phyloP scores from a whole-genome alignment of 2,329 filamentous ascomycete species.

The Colletotrichum plurivorum region DNA sequence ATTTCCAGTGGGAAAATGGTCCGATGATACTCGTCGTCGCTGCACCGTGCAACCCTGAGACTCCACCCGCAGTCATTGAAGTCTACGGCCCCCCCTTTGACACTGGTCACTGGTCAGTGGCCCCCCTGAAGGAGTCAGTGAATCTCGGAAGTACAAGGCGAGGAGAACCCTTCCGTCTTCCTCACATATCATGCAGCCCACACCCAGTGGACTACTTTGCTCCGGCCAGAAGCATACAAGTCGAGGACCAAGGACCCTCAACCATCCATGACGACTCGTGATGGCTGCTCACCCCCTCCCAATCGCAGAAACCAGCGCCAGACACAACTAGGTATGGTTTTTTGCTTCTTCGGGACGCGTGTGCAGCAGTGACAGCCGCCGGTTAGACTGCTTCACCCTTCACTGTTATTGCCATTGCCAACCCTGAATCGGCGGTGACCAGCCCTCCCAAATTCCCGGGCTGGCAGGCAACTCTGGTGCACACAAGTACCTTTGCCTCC shows the following conservation, averaged over 20 bases:
- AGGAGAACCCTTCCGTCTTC: conserved; percentile 9
- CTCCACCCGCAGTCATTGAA: conserved; percentile 38
- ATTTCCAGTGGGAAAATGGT: conserved; percentile 35
- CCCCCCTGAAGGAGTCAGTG: conserved; percentile 12
- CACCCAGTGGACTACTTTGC: conserved; percentile 7
- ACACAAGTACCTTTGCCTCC: conserved; percentile 28
- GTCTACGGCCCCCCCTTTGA: conserved; percentile 26
- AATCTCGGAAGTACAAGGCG: conserved; percentile 17
- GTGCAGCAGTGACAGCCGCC: conserved; percentile 14
- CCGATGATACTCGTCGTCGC: conserved; percentile 38
- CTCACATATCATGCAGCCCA: conserved; percentile 20
- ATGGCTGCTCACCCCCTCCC: background rate
- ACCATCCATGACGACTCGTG: background rate
- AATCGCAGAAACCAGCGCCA: background rate
- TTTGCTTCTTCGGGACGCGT: conserved; percentile 13
- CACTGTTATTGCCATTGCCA: conserved; percentile 1
- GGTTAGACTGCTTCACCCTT: conserved; percentile 5
- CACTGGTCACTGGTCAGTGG: conserved; percentile 11
- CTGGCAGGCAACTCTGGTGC: conserved; percentile 9
- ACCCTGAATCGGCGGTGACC: conserved; percentile 3
- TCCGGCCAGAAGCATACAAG: background rate
- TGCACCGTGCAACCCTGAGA: conserved; percentile 35
- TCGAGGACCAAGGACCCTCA: background rate
- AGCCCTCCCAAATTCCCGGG: conserved; percentile 6
- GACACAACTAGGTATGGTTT: background rate